Conservation (phyloP, 352 stramenopile species). For the Globisporangium ultimum region DNA sequence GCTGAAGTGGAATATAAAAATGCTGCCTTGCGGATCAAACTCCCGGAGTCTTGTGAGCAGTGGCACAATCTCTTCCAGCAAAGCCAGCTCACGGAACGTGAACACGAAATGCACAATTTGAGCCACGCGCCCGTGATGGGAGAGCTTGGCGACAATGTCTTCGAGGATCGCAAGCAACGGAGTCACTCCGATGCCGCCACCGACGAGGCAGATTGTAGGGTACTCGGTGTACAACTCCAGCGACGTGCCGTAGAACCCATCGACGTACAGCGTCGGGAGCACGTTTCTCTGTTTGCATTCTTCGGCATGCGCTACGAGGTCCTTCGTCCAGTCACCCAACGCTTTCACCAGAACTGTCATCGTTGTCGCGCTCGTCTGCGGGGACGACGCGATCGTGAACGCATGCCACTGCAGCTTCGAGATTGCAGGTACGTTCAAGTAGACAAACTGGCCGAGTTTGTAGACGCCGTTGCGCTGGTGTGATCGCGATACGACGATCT, state of each 20-base stretch:
- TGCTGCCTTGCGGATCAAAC: constrained; percentile 20
- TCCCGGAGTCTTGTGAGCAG: constrained; percentile 22
- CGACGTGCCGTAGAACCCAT: constrained; percentile 25
- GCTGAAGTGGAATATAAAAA: constrained; percentile 22
- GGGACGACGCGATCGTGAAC: constrained; percentile 25
- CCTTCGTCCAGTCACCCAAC: constrained; percentile 22
- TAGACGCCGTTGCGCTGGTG: constrained; percentile 10
- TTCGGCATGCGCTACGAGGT: constrained; percentile 12
- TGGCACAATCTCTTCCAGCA: constrained; percentile 34
- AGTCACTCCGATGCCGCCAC: constrained; percentile 23
- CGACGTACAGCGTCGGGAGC: constrained; percentile 23
- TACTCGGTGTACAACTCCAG: constrained; percentile 23
- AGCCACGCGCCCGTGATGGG: background rate
- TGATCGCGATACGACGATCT: constrained; percentile 19
- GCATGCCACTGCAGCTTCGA: constrained; percentile 32
- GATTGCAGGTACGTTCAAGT: constrained; percentile 27
- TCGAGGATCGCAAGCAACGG: constrained; percentile 28
- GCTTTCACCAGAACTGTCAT: constrained; percentile 26
- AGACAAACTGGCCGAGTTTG: constrained; percentile 22
- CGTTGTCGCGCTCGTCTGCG: constrained; percentile 7
- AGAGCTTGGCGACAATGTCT: constrained; percentile 24
- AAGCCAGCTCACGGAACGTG: constrained; percentile 31
- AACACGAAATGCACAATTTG: constrained; percentile 36
- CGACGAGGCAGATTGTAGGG: constrained; percentile 18
- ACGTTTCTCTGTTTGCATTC: constrained; percentile 19